Conservation (phyloP, 2,329 filamentous ascomycete species). For the Parasarocladium wereldwijsianum region DNA sequence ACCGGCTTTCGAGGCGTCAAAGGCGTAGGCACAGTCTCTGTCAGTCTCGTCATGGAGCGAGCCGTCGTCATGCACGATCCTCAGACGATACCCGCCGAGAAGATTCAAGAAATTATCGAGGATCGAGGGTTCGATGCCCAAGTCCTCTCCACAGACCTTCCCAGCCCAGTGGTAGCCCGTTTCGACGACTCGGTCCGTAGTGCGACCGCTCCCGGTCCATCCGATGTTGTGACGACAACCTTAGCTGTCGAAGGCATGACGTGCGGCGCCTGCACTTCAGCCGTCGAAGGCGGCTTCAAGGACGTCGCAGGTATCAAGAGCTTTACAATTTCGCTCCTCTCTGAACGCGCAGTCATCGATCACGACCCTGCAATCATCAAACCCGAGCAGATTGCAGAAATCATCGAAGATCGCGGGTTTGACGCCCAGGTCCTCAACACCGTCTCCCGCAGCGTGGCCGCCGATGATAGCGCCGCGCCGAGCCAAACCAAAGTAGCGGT, state of each 20-base stretch:
- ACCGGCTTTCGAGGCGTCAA: slow-evolving; percentile 70
- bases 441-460: slow-evolving; percentile 26
- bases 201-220: slow-evolving; percentile 4
- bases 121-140: slow-evolving; percentile 86
- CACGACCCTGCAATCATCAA: slow-evolving; percentile 49
- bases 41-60: slow-evolving; percentile 88
- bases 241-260: slow-evolving; percentile 80
- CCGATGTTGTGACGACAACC: slow-evolving; percentile 48
- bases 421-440: slow-evolving; percentile 67
- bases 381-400: slow-evolving; percentile 38
- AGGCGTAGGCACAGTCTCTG: slow-evolving; percentile 73
- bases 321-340: slow-evolving; percentile 72
- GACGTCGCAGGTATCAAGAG: slow-evolving; percentile 56
- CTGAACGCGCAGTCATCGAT: slow-evolving; percentile 73
- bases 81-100: slow-evolving; percentile 53
- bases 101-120: slow-evolving; percentile 75
- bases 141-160: slow-evolving; percentile 69
- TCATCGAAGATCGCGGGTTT: slow-evolving; percentile 62
- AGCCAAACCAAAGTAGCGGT: slow-evolving; percentile 34
- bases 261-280: slow-evolving; percentile 77
- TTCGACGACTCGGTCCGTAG: slow-evolving; percentile 10
- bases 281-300: slow-evolving; percentile 68
- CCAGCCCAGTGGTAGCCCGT: slow-evolving; percentile 32
- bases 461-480: slow-evolving; percentile 8
- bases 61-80: slow-evolving; percentile 90